Percentiles rank a stretch among this genome's conserved stretches.
Conservation (phyloP, 352 stramenopile genomes). For the Phytophthora macrochlamydospora region DNA sequence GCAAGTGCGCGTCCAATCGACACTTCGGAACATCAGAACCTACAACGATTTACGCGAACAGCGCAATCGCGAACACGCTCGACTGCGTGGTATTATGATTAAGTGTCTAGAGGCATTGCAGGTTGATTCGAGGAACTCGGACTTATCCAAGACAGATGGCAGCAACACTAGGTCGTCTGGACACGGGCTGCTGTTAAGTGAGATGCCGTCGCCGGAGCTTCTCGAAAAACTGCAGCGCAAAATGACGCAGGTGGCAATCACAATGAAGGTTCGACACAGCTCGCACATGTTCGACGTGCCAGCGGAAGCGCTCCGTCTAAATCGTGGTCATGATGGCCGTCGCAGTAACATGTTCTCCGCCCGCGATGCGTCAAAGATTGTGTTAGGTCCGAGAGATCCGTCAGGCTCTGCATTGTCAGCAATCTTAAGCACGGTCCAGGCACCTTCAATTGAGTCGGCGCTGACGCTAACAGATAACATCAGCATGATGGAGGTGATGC, state of each 20-base stretch:
- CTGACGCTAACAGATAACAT: slow-evolving; percentile 50
- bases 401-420: slow-evolving; percentile 48
- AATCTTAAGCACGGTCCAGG: slow-evolving; percentile 54
- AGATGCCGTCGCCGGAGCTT: slow-evolving; percentile 48
- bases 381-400: slow-evolving; percentile 56
- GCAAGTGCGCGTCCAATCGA: slow-evolving; percentile 32
- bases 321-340: slow-evolving; percentile 24
- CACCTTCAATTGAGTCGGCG: slow-evolving; percentile 54
- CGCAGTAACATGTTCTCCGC: slow-evolving; percentile 65
- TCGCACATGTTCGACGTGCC: slow-evolving; percentile 30
- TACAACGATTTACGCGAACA: slow-evolving; percentile 62
- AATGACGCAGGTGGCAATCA: slow-evolving; percentile 67
- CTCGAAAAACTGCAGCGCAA: slow-evolving; percentile 69
- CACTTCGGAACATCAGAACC: slow-evolving; percentile 34
- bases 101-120: slow-evolving; percentile 69
- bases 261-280: slow-evolving; percentile 58
- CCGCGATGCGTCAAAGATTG: slow-evolving; percentile 56
- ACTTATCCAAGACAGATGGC: slow-evolving; percentile 1
- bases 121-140: slow-evolving; percentile 17
- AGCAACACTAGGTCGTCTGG: slow-evolving; percentile 6
- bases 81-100: slow-evolving; percentile 58
- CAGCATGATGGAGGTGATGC: slow-evolving; percentile 40
- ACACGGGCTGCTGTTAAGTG: slow-evolving; percentile 48
- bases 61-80: slow-evolving; percentile 55
- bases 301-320: slow-evolving; percentile 27